Evolutionary conservation across 352 stramenopile species (phyloP).

Genomic region (Phytophthora brassicae): DNA sequence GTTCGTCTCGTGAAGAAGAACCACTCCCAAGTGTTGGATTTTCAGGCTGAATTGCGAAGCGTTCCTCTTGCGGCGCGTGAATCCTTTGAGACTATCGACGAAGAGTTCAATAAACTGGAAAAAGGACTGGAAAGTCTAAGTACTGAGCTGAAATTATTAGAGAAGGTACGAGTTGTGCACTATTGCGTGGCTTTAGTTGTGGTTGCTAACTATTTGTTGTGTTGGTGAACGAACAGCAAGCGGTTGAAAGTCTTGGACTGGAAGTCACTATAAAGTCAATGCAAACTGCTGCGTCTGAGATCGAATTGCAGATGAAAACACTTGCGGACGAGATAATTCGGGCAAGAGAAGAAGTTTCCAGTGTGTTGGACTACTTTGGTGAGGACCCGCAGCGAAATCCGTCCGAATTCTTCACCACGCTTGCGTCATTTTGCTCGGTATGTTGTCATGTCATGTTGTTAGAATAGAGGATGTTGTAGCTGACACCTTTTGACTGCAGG

Average conservation of each 20-base stretch:
- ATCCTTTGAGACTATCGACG: constrained; percentile 66
- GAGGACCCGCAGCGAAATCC: constrained; percentile 76
- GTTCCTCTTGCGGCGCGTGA: constrained; percentile 85
- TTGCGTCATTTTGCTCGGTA: constrained; percentile 79
- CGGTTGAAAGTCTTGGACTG: constrained; percentile 22
- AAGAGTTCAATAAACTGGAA: constrained; percentile 66
- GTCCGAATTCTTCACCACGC: constrained; percentile 78
- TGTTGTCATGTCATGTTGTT: not conserved
- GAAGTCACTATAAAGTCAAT: constrained; percentile 42
- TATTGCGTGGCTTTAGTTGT: not conserved
- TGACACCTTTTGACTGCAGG: constrained; percentile 20
- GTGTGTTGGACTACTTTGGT: constrained; percentile 87
- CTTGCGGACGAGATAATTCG: constrained; percentile 40
- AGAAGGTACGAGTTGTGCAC: constrained; percentile 35
- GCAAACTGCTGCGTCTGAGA: constrained; percentile 33
- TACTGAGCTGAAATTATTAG: constrained; percentile 45
- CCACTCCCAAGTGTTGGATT: constrained; percentile 91
- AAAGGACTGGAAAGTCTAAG: constrained; percentile 47
- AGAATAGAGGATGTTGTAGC: not conserved
- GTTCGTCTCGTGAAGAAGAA: constrained; percentile 96
- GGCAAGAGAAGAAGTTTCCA: constrained; percentile 58
- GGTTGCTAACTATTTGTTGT: not conserved
- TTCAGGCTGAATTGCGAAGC: constrained; percentile 87
- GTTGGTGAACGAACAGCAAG: constrained; percentile 25
- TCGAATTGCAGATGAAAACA: constrained; percentile 46